Base-by-base conservation (phyloP, 2,329 filamentous ascomycete species). In the Trichoderma sp. region DNA sequence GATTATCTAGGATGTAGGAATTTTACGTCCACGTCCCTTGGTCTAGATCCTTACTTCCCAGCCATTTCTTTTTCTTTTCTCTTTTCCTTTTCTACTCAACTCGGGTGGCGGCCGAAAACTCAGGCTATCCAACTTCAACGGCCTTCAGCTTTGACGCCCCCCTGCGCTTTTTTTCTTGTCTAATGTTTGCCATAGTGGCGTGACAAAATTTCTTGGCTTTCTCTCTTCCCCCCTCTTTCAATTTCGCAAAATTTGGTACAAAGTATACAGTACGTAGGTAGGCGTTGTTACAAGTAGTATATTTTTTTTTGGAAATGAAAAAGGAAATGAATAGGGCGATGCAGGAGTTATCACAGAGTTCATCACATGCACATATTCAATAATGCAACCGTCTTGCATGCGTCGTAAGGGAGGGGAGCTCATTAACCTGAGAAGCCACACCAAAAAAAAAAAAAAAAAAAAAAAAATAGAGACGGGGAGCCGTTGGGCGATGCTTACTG, bases 401-500 rank as follows among this genome's bases (percentile, higher is more conserved):
- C 47, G 13, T 21, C 19, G 35, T n/a, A 55, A 64, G 40, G 33
- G 61, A 64, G 47, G 49, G 33, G 40, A 55, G 14, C 19, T 52
- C 47, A 35, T 63, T 27, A 53, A 37, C 43, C 29, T 16, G 47
- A 53, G 43, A 53, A 27, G 27, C 27, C 27, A n/a, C n/a, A n/a
- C n/a, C n/a, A n/a, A n/a, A n/a, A n/a, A n/a, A 5, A 31, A 14
- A 29, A 14, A 29, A 40, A 59, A 11, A 27, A 29, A 5, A 31
- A 14, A 29, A 14, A 29, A 40, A 59, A 11, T 33, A 24, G n/a
- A 24, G 55, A 35, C 6, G 24, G 16, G 16, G n/a, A 43, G 29
- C 33, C 6, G 8, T n/a, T 37, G 55, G 55, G 61, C 61, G 61
- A 64, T 14, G 61, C 61, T 64, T 43, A 56, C 59, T 13, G 5